phyloP scores from a whole-genome alignment of 257 asterid genomes.

The Penstemon eatonii region DNA sequence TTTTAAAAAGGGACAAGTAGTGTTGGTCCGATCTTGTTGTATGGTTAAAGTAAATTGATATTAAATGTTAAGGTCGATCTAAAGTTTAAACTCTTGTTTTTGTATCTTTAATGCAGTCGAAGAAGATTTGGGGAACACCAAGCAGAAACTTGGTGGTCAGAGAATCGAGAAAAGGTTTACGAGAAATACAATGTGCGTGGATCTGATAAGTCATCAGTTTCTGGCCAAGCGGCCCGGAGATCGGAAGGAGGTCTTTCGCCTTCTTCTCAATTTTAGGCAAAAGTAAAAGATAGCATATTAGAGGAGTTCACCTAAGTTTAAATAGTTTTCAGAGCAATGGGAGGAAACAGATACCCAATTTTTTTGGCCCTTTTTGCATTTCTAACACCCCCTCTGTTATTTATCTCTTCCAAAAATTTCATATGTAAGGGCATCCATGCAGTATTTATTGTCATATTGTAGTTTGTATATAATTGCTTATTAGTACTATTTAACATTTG shows the following conservation, averaged over 20 bases:
- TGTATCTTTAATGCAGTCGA: constrained; percentile 51
- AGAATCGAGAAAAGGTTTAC: constrained; percentile 88
- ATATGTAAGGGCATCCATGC: constrained; percentile 12
- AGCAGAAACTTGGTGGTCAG: constrained; percentile 99
- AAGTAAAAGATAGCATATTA: constrained; percentile 11
- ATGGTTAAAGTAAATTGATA: no score
- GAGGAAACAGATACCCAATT: constrained; percentile 29
- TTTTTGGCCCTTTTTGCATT: constrained; percentile 24
- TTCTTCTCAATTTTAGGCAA: constrained; percentile 65
- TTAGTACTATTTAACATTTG: not conserved
- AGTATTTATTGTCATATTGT: constrained; percentile 21
- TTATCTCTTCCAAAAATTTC: constrained; percentile 8
- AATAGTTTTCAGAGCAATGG: constrained; percentile 34
- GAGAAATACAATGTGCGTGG: constrained; percentile 86
- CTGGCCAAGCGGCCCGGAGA: constrained; percentile 65
- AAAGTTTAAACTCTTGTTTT: not conserved
- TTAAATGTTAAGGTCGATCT: not conserved
- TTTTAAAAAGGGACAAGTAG: no score
- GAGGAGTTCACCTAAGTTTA: constrained; percentile 26
- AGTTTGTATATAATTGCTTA: constrained; percentile 22
- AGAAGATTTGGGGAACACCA: constrained; percentile 98
- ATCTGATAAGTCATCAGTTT: constrained; percentile 76
- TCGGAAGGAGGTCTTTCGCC: constrained; percentile 77
- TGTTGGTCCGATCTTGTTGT: no score
- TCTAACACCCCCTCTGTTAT: not conserved